phyloP scores from a whole-genome alignment of 2,329 filamentous ascomycete species.

The Colletotrichum sansevieriae region DNA sequence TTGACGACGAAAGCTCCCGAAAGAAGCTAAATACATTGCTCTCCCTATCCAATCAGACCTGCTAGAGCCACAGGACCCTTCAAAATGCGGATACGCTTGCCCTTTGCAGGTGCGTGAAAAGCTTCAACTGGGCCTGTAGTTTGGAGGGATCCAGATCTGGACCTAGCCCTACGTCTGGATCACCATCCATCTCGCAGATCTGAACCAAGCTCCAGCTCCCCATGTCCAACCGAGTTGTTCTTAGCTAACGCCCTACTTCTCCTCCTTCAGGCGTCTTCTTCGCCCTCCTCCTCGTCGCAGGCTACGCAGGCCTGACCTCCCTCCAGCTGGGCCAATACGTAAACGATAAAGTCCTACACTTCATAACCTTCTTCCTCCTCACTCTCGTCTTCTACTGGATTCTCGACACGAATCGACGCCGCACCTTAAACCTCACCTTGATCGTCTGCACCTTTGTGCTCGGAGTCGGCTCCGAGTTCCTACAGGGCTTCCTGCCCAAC shows the following conservation, averaged over 20 bases:
- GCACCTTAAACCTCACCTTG: conserved; percentile 86
- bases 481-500: conserved; percentile 82
- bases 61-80: conserved; percentile 38
- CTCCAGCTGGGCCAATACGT: conserved; percentile 69
- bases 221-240: conserved; percentile 8
- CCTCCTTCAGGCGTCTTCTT: conserved; percentile 72
- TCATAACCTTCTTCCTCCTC: conserved; percentile 89
- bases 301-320: conserved; percentile 82
- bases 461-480: conserved; percentile 80
- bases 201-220: conserved; percentile 11
- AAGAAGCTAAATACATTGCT: conserved; percentile 16
- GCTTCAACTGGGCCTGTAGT: conserved; percentile 14
- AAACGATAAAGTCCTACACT: conserved; percentile 92
- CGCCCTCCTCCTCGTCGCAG: conserved; percentile 79
- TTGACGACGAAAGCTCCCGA: conserved; percentile 5
- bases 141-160: conserved; percentile 5
- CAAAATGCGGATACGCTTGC: conserved; percentile 85
- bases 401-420: conserved; percentile 88
- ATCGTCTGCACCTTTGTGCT: conserved; percentile 80
- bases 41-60: conserved; percentile 26
- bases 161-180: conserved; percentile 24
- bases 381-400: conserved; percentile 97
- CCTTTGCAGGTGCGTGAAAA: conserved; percentile 80
- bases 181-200: conserved; percentile 21
- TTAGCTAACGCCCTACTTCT: conserved; percentile 35